Evolutionary conservation across 345 rosid genomes (phyloP).

Genomic region (Punica granatum): DNA sequence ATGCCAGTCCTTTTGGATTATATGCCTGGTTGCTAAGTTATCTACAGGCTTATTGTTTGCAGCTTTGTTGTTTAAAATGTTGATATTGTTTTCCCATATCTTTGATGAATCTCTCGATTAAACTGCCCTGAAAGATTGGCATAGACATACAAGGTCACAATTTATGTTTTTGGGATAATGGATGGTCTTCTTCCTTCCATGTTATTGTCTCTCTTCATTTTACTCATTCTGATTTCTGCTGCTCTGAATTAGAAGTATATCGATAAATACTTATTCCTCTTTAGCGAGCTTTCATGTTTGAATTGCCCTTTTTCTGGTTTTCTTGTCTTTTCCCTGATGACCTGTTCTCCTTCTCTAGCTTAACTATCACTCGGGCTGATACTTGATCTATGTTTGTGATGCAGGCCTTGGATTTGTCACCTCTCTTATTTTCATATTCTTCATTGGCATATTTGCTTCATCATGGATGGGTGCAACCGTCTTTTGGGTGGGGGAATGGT

Average conservation of each 20-base stretch:
- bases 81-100: not conserved
- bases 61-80: not conserved
- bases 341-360: not conserved
- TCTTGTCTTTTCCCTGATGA: not conserved
- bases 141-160: not conserved
- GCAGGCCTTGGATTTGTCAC: constrained; percentile 84
- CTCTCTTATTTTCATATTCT: constrained; percentile 59
- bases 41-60: not conserved
- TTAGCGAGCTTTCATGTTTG: not conserved
- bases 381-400: constrained; percentile 8
- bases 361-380: not conserved
- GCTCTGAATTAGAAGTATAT: not conserved
- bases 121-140: not conserved
- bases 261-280: not conserved
- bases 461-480: constrained; percentile 82
- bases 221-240: not conserved
- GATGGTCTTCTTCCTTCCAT: not conserved
- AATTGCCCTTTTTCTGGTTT: not conserved
- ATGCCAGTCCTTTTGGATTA: not conserved
- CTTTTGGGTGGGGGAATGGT: constrained; percentile 77
- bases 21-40: not conserved
- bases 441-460: constrained; percentile 75
- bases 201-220: not conserved
- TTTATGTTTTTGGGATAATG: not conserved
- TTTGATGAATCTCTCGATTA: not conserved